These are phyloP conservation scores for Hypoxylon fragiforme DNA, from an alignment of 495 filamentous ascomycete genomes.

Conservation along the genomic window DNA sequence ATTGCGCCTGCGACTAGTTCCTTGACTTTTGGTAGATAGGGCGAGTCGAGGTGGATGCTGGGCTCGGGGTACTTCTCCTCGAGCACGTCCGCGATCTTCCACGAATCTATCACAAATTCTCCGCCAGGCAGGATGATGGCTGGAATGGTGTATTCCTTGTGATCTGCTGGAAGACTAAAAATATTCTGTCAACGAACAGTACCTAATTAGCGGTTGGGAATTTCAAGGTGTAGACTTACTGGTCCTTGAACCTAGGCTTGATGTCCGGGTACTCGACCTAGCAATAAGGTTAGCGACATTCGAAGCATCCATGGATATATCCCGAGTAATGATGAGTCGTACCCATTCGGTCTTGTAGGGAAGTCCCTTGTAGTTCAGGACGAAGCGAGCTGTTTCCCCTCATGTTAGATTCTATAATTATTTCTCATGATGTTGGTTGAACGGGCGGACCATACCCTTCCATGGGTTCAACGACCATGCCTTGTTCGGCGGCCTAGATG, in stretches of 20 bases:
- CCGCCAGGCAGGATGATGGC: conserved; percentile 54
- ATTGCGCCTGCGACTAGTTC: conserved; percentile 18
- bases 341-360: conserved; percentile 67
- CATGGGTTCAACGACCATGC: conserved; percentile 65
- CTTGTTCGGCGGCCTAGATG: conserved; percentile 47
- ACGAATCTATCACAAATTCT: conserved; percentile 60
- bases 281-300: neutral
- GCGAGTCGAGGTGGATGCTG: conserved; percentile 54
- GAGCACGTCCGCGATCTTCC: conserved; percentile 54
- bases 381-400: conserved; percentile 52
- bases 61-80: conserved; percentile 58
- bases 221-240: conserved; percentile 38
- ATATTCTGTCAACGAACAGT: conserved; percentile 22
- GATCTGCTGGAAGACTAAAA: conserved; percentile 38
- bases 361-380: conserved; percentile 65
- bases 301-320: neutral
- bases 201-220: too few relatives aligned
- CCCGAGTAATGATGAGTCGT: neutral
- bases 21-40: conserved; percentile 41
- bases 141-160: conserved; percentile 56
- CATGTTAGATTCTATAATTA: neutral
- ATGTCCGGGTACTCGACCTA: conserved; percentile 63
- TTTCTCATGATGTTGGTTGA: neutral
- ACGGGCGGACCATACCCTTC: conserved; percentile 63
- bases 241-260: conserved; percentile 47